phyloP scores from a whole-genome alignment of 2,329 filamentous ascomycete species.

The Aspergillus amoenus region DNA sequence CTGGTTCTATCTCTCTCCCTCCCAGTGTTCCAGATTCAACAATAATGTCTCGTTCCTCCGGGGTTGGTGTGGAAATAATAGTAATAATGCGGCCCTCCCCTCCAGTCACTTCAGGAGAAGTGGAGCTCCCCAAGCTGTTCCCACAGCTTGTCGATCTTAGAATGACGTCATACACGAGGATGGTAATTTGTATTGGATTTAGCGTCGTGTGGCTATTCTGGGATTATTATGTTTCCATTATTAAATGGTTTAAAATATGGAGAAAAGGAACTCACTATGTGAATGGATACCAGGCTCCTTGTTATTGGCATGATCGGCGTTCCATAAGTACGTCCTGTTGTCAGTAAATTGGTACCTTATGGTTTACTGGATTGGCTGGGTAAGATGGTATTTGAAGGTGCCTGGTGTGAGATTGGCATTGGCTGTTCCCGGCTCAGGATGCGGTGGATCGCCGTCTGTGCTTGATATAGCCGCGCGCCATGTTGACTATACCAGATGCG shows the following conservation, averaged over 20 bases:
- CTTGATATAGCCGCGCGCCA: constrained; percentile 2
- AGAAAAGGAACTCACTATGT: not conserved
- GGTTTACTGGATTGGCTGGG: too few relatives aligned
- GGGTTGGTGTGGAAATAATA: too few relatives aligned
- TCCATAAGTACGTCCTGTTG: not conserved
- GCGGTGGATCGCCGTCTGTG: constrained; percentile 1
- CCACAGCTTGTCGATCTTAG: constrained; percentile 13
- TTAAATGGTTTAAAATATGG: not conserved
- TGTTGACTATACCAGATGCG: not conserved
- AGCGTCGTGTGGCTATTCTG: not conserved
- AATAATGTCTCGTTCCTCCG: too few relatives aligned
- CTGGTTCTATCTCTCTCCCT: too few relatives aligned
- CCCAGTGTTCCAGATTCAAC: too few relatives aligned
- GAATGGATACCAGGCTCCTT: not conserved
- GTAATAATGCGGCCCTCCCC: too few relatives aligned
- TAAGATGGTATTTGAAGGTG: too few relatives aligned
- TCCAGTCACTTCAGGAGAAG: not conserved
- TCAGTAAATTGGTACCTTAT: not conserved
- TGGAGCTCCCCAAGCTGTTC: not conserved
- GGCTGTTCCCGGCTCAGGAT: not conserved
- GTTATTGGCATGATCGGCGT: not conserved
- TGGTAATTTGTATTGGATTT: not conserved
- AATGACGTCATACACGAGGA: constrained; percentile 12
- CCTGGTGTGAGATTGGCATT: not conserved
- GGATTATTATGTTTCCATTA: not conserved